phyloP scores from a whole-genome alignment of 805 yeast genomes.

The Starmera dryadoides region DNA sequence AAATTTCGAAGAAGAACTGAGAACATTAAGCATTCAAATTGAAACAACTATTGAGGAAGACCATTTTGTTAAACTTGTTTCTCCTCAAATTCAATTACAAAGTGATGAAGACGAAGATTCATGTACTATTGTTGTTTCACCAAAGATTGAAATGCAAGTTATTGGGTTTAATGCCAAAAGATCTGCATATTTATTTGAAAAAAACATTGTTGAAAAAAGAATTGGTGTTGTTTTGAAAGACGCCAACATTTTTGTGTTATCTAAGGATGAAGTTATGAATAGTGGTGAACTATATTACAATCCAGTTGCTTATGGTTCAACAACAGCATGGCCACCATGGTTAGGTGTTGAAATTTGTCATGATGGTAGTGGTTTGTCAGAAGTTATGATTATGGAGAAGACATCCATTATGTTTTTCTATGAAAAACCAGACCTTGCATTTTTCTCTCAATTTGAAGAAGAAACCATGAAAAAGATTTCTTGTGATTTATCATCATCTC shows the following conservation, averaged over 20 bases:
- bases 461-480: conserved; percentile 37
- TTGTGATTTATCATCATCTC: conserved; percentile 64
- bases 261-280: conserved; percentile 37
- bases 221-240: conserved; percentile 60
- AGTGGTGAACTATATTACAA: conserved; percentile 38
- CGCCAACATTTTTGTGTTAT: conserved; percentile 67
- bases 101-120: conserved; percentile 44
- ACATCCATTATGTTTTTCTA: conserved; percentile 56
- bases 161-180: conserved; percentile 51
- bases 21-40: conserved; percentile 25
- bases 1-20: conserved; percentile 46
- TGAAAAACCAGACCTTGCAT: conserved; percentile 44
- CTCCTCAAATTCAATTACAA: conserved; percentile 78
- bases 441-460: conserved; percentile 24
- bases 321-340: conserved; percentile 83
- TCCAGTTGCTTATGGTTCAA: conserved; percentile 54
- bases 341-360: conserved; percentile 64
- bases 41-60: conserved; percentile 33
- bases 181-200: conserved; percentile 32
- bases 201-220: conserved; percentile 53
- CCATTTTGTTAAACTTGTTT: conserved; percentile 57
- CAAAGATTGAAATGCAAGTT: conserved; percentile 60
- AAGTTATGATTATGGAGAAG: conserved; percentile 52
- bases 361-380: conserved; percentile 38
- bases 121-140: conserved; percentile 66